These are phyloP conservation scores for Fraxinus sp. DNA, from an alignment of 305 asterid genomes.

Conservation along the genomic window DNA sequence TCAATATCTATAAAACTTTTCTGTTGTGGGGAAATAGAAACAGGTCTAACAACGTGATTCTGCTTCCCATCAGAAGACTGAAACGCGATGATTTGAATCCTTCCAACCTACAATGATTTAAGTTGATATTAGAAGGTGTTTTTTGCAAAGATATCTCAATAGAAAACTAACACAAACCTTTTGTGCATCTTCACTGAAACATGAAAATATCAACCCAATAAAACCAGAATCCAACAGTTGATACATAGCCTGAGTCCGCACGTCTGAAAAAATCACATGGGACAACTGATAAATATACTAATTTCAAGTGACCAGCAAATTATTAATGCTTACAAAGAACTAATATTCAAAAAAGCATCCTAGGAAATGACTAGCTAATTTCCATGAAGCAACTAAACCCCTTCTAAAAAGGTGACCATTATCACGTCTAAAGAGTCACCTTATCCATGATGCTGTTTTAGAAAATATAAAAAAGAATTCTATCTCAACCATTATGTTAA, in stretches of 20 bases:
- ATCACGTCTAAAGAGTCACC: not conserved
- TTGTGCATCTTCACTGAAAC: slow-evolving; percentile 97
- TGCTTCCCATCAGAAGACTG: slow-evolving; percentile 98
- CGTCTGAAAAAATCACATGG: slow-evolving; percentile 61
- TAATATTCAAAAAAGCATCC: not conserved
- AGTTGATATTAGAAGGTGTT: slow-evolving; percentile 20
- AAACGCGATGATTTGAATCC: slow-evolving; percentile 94
- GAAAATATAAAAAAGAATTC: slow-evolving; percentile 2
- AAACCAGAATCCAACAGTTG: slow-evolving; percentile 98
- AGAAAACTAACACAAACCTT: slow-evolving; percentile 51
- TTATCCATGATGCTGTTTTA: not conserved
- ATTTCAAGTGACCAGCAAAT: not conserved
- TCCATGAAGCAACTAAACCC: not conserved
- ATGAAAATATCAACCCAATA: slow-evolving; percentile 94
- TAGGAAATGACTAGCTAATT: not conserved
- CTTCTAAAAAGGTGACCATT: not conserved
- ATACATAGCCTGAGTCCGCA: slow-evolving; percentile 97
- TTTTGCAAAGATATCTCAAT: not conserved
- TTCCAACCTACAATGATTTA: slow-evolving; percentile 66
- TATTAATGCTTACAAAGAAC: not conserved
- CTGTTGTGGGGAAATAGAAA: slow-evolving; percentile 54
- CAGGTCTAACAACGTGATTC: slow-evolving; percentile 55
- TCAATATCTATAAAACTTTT: slow-evolving; percentile 63
- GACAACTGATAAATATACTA: not conserved
- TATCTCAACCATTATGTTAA: not conserved